Percentiles rank a stretch among this genome's conserved stretches.
phyloP scores from a whole-genome alignment of 495 filamentous ascomycete genomes.

The Aspergillus homomorphus region DNA sequence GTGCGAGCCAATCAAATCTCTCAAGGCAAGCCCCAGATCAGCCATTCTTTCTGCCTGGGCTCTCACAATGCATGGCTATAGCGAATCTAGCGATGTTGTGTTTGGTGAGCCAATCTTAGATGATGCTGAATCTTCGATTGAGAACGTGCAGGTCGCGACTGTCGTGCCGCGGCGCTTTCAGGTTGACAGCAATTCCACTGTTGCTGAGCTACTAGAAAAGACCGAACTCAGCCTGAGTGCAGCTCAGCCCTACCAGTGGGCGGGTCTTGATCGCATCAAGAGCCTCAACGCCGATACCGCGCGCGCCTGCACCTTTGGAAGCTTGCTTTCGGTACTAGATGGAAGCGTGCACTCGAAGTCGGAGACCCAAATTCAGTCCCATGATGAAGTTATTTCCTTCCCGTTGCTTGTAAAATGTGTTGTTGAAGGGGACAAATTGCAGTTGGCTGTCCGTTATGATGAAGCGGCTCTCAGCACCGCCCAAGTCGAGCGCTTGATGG shows the following conservation, averaged over 20 bases:
- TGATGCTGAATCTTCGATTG: background rate
- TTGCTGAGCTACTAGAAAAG: slow-evolving; percentile 24
- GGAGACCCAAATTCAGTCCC: slow-evolving; percentile 24
- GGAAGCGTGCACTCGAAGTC: slow-evolving; percentile 2
- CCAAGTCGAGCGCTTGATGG: slow-evolving; percentile 30
- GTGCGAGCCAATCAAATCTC: background rate
- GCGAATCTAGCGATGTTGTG: slow-evolving; percentile 41
- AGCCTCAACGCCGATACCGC: slow-evolving; percentile 50
- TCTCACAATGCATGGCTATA: slow-evolving; percentile 43
- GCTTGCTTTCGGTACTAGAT: slow-evolving; percentile 40
- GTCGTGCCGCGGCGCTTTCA: slow-evolving; percentile 54
- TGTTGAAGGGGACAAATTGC: slow-evolving; percentile 40
- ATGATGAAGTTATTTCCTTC: slow-evolving; percentile 51
- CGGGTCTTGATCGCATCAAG: slow-evolving; percentile 58
- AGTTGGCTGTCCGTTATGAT: slow-evolving; percentile 54
- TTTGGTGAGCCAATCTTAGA: slow-evolving; percentile 44
- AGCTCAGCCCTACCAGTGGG: slow-evolving; percentile 53
- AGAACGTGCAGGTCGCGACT: slow-evolving; percentile 30
- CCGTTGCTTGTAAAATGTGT: slow-evolving; percentile 55
- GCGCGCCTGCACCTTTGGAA: slow-evolving; percentile 55
- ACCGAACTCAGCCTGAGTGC: slow-evolving; percentile 46
- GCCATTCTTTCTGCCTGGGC: slow-evolving; percentile 55
- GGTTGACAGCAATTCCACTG: slow-evolving; percentile 11
- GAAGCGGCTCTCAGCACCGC: slow-evolving; percentile 27
- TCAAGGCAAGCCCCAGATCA: slow-evolving; percentile 14